Conservation (phyloP, 1,139 yeast genomes). For the Lodderomyces orthopsilosis region DNA sequence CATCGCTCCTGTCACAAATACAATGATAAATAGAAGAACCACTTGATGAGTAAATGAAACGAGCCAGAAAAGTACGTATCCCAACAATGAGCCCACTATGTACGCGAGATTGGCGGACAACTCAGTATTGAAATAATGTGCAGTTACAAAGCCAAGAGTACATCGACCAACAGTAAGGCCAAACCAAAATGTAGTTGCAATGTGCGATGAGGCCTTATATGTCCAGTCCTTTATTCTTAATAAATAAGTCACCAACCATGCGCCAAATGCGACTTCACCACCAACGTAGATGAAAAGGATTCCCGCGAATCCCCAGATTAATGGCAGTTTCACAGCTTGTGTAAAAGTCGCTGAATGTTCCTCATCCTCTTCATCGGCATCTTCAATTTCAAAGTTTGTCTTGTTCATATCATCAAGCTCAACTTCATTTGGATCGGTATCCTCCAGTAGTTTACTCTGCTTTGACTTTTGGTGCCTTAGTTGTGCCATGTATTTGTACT, state of each 20-base stretch:
- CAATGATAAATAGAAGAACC: conserved; percentile 27
- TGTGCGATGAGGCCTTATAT: conserved; percentile 50
- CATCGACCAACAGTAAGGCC: conserved; percentile 65
- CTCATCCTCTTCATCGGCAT: conserved; percentile 17
- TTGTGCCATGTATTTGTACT: conserved; percentile 40
- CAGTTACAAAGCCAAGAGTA: conserved; percentile 59
- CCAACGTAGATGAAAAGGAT: conserved; percentile 63
- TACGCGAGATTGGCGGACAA: conserved; percentile 39
- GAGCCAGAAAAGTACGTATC: conserved; percentile 31
- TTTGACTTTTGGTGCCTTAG: conserved; percentile 11
- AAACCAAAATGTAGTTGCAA: conserved; percentile 64
- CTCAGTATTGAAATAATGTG: conserved; percentile 44
- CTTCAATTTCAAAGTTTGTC: conserved; percentile 15
- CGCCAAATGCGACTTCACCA: conserved; percentile 65
- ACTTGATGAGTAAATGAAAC: conserved; percentile 18
- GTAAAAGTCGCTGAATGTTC: conserved; percentile 20
- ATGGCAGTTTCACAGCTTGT: conserved; percentile 39
- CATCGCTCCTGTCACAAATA: conserved; percentile 59
- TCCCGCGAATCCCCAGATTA: conserved; percentile 47
- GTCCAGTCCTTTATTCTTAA: conserved; percentile 46
- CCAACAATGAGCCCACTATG: conserved; percentile 27
- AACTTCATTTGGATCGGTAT: conserved; percentile 4
- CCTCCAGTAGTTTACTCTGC: background rate
- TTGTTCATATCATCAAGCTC: conserved; percentile 14
- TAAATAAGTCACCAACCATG: conserved; percentile 63